Percentiles rank a stretch among this genome's conserved stretches.
Conservation (phyloP, 2,329 filamentous ascomycete genomes). For the Pestalotiopsis fici region DNA sequence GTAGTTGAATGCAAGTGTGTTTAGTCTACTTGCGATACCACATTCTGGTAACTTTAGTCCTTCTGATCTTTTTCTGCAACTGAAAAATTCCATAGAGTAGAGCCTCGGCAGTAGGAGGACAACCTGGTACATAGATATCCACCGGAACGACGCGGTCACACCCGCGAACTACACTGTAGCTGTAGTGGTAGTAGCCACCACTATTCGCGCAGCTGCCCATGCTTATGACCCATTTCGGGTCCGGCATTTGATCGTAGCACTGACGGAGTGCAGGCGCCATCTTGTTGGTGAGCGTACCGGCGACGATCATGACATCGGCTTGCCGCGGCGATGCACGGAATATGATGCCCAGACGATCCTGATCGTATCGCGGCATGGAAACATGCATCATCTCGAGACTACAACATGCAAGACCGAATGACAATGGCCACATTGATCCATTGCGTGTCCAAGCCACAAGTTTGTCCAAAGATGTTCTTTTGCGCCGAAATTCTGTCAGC, state of each 20-base stretch:
- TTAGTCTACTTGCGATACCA: slow-evolving; percentile 49
- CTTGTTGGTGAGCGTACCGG: slow-evolving; percentile 68
- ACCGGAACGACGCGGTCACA: slow-evolving; percentile 68
- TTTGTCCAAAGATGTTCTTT: slow-evolving; percentile 49
- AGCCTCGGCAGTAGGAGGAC: slow-evolving; percentile 51
- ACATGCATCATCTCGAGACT: slow-evolving; percentile 66
- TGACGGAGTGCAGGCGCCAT: slow-evolving; percentile 66
- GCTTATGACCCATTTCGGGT: slow-evolving; percentile 64
- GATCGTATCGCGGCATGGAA: slow-evolving; percentile 63
- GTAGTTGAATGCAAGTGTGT: no score
- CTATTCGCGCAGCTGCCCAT: slow-evolving; percentile 75
- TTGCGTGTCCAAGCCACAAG: slow-evolving; percentile 60
- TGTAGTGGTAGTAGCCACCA: slow-evolving; percentile 75
- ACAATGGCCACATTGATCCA: slow-evolving; percentile 61
- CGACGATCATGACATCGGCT: slow-evolving; percentile 67
- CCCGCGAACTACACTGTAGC: slow-evolving; percentile 65
- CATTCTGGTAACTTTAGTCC: slow-evolving; percentile 45
- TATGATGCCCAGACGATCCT: slow-evolving; percentile 65
- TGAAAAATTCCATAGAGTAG: slow-evolving; percentile 62
- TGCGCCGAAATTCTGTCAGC: not conserved
- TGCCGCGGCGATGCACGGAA: slow-evolving; percentile 68
- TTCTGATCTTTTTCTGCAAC: slow-evolving; percentile 69
- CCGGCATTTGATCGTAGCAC: slow-evolving; percentile 70
- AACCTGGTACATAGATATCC: slow-evolving; percentile 69
- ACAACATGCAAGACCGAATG: slow-evolving; percentile 64